Base-by-base conservation (phyloP, 371 early-diverging fungal genomes). In the Chytridiales sp. region DNA sequence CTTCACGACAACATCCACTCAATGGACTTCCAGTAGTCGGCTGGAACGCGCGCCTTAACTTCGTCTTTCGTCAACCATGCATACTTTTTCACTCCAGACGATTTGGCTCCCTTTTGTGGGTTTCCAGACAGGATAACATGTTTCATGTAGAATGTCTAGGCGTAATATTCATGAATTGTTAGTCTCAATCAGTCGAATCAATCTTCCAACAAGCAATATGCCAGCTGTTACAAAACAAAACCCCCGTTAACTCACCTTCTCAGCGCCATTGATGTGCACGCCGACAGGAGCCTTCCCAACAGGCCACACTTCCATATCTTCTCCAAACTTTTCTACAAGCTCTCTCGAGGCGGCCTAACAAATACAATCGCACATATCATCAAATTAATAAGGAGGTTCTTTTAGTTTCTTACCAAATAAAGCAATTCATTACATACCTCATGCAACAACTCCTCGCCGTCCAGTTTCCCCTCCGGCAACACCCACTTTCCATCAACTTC, bases 11-110 rank as follows among this genome's bases (percentile, higher is more conserved):
- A 68, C 79, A 89, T 85, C 61, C 87, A 85, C 72, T 86, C 82
- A 44, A 92, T 80, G 30, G 83, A 73, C 17, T 78, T 72, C 71
- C 87, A 94, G 68, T 91, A 88, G 11, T 86, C 87, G 36, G 78
- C 64, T n/a, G 79, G 53, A 30, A 92, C 78, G 57, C 78, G 78
- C 3, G 76, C 62, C 66, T 75, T 65, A 42, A 92, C 59, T 69
- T 92, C 93, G 53, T 87, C 77, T 63, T 85, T 84, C 17, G 88
- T 89, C 26, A 88, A 75, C 95, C 95, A 95, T 58, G 87, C 91
- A 74, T 82, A 87, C 55, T 91, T 90, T 3, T 32, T 27, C n/a
- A 79, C 67, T 30, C 86, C 73, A 62, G 83, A 82, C 36, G 61
- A 19, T 78, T 68, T 32, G 86, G 78, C 11, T 78, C 74, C 35